These are phyloP conservation scores for Coprinellus aureogranulatus DNA, from an alignment of 768 basidiomycete species.

Conservation along the genomic window DNA sequence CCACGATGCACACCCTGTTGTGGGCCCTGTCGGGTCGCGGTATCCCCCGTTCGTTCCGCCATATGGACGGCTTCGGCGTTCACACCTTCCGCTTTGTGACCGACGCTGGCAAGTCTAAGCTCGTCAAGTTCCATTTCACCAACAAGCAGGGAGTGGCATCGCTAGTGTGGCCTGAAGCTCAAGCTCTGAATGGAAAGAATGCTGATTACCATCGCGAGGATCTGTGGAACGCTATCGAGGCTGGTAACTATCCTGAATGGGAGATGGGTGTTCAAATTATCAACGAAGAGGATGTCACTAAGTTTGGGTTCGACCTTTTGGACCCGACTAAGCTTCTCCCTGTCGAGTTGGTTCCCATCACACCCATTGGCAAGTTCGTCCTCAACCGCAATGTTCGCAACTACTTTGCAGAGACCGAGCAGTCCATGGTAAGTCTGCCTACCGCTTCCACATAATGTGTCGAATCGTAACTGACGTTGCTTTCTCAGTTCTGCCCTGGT, in stretches of 20 bases:
- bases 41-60: slow-evolving; percentile 85
- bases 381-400: slow-evolving; percentile 64
- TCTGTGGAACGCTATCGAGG: slow-evolving; percentile 76
- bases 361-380: slow-evolving; percentile 74
- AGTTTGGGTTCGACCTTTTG: slow-evolving; percentile 84
- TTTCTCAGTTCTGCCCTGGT: slow-evolving; percentile 76
- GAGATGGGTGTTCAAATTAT: slow-evolving; percentile 75
- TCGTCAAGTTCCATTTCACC: slow-evolving; percentile 87
- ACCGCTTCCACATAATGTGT: too few species aligned
- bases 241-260: slow-evolving; percentile 72
- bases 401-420: slow-evolving; percentile 85
- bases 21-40: slow-evolving; percentile 95
- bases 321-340: slow-evolving; percentile 88
- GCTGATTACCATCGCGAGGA: slow-evolving; percentile 90
- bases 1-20: slow-evolving; percentile 85
- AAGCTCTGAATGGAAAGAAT: slow-evolving; percentile 81
- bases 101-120: slow-evolving; percentile 65
- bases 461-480: too few species aligned
- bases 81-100: slow-evolving; percentile 91
- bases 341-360: slow-evolving; percentile 73
- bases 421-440: slow-evolving; percentile 48
- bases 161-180: slow-evolving; percentile 85
- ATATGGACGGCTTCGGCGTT: slow-evolving; percentile 90
- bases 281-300: slow-evolving; percentile 67
- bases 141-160: slow-evolving; percentile 82